A percentile compares a stretch with the other conserved stretches of the same genome.
These are phyloP conservation scores for Penicillium expansum DNA, from an alignment of 2,329 filamentous ascomycete genomes.

Conservation along the genomic window DNA sequence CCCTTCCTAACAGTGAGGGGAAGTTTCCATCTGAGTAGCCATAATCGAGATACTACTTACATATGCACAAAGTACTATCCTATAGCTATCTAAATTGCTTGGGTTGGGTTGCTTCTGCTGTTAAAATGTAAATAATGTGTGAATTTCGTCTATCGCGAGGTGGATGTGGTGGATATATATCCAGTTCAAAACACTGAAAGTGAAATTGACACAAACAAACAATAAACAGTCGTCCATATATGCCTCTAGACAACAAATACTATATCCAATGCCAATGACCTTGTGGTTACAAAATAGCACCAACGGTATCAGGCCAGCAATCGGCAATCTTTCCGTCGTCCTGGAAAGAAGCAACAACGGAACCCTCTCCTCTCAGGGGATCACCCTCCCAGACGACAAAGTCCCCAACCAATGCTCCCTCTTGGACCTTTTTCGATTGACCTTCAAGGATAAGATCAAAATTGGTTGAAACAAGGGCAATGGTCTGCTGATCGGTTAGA, in stretches of 20 bases:
- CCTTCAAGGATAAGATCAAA: not conserved
- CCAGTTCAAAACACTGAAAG: too few relatives aligned
- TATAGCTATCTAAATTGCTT: too few relatives aligned
- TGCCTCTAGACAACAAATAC: not conserved
- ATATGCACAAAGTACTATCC: too few relatives aligned
- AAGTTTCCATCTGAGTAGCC: too few relatives aligned
- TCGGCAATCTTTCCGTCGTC: not conserved
- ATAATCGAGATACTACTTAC: too few relatives aligned
- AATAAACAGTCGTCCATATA: too few relatives aligned
- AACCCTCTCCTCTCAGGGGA: not conserved
- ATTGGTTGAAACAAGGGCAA: not conserved
- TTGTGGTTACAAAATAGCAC: not conserved
- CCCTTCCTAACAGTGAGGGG: too few relatives aligned
- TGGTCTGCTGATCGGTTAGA: not conserved
- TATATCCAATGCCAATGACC: not conserved
- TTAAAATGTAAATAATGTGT: too few relatives aligned
- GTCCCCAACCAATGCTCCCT: not conserved
- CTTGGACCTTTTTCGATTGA: not conserved
- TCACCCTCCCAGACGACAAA: not conserved
- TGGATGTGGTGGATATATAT: too few relatives aligned
- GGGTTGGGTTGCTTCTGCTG: too few relatives aligned
- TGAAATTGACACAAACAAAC: too few relatives aligned
- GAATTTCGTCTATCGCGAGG: too few relatives aligned
- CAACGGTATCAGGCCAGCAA: not conserved
- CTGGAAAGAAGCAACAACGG: not conserved